These are phyloP conservation scores for Ceratobasidium sp. DNA, from an alignment of 1,284 basidiomycete species.

Conservation along the genomic window DNA sequence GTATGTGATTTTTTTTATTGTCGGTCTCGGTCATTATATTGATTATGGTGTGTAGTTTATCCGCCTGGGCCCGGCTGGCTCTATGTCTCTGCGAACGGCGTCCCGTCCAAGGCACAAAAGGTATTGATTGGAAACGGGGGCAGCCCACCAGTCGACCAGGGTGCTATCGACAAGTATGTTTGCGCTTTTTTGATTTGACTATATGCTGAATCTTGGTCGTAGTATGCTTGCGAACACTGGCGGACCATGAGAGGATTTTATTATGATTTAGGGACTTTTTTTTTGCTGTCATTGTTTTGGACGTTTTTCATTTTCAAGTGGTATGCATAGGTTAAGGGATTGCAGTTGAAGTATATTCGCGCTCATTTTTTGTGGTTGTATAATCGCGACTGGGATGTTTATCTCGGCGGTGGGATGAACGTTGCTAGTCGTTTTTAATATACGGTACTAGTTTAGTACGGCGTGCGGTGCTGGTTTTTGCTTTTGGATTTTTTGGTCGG, in stretches of 20 bases:
- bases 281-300: neutral
- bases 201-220: neutral
- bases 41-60: slow-evolving; percentile 50
- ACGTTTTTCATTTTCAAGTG: neutral
- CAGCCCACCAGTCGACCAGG: slow-evolving; percentile 51
- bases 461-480: neutral
- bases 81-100: slow-evolving; percentile 62
- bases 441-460: neutral
- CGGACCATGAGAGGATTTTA: slow-evolving; percentile 5
- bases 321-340: neutral
- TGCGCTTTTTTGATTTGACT: neutral
- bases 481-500: no score
- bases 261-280: neutral
- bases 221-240: slow-evolving; percentile 28
- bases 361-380: neutral
- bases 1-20: neutral
- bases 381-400: neutral
- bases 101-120: slow-evolving; percentile 62
- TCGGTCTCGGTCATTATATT: slow-evolving; percentile 38
- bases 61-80: slow-evolving; percentile 61
- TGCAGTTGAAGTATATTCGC: neutral
- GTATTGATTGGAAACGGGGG: slow-evolving; percentile 63
- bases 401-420: neutral
- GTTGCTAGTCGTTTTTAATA: neutral
- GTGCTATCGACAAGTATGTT: slow-evolving; percentile 49